phyloP scores from a whole-genome alignment of 768 basidiomycete genomes.

The Xanthoconium stramineum region DNA sequence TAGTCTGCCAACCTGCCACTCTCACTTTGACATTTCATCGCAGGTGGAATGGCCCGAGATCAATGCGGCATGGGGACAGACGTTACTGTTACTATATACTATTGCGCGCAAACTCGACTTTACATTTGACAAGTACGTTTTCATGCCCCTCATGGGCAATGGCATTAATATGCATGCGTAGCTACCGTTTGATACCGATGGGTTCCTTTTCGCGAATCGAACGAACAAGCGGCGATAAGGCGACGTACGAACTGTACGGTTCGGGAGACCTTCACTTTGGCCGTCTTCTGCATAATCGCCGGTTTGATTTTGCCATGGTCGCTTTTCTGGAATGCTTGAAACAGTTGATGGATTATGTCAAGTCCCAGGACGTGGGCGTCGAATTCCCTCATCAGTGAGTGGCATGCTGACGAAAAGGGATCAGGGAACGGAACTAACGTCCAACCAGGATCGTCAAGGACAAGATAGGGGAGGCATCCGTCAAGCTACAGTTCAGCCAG shows the following conservation, averaged over 20 bases:
- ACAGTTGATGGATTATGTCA: conserved; percentile 85
- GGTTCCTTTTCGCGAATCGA: conserved; percentile 95
- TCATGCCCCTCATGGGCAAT: not conserved
- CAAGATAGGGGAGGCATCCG: conserved; percentile 92
- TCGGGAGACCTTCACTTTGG: conserved; percentile 91
- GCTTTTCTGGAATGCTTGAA: conserved; percentile 93
- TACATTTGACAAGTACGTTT: conserved; percentile 74
- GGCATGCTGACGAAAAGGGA: not conserved
- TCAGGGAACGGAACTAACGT: not conserved
- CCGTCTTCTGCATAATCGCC: conserved; percentile 86
- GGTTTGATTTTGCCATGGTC: conserved; percentile 96
- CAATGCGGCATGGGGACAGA: conserved; percentile 98
- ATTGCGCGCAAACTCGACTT: conserved; percentile 90
- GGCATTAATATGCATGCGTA: conserved; percentile 31
- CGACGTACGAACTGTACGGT: conserved; percentile 88
- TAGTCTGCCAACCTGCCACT: conserved; percentile 9
- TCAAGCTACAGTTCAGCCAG: conserved; percentile 91
- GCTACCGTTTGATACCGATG: conserved; percentile 89
- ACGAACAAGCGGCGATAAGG: conserved; percentile 74
- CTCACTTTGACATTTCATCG: conserved; percentile 6
- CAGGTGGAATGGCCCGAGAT: conserved; percentile 98
- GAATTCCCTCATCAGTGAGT: conserved; percentile 89
- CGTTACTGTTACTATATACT: conserved; percentile 86
- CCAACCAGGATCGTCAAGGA: conserved; percentile 77
- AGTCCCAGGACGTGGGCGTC: conserved; percentile 62